Conservation (phyloP, 2,329 filamentous ascomycete species). For the Penicillium verrucosum region DNA sequence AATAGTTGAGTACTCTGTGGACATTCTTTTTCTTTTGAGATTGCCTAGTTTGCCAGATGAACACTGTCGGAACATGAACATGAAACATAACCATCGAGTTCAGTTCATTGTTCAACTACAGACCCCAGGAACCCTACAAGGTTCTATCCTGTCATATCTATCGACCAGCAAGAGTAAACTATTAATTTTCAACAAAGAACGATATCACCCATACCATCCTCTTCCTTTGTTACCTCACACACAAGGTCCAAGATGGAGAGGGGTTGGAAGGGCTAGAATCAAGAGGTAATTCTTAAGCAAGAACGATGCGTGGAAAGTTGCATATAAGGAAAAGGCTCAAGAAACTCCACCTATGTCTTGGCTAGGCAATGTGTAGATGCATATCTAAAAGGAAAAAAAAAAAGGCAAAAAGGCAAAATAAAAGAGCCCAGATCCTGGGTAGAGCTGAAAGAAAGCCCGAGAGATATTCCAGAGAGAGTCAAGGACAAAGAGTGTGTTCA, state of each 20-base stretch:
- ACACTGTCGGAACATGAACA: background rate
- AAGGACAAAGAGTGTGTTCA: background rate
- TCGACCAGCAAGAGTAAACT: background rate
- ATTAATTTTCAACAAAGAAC: background rate
- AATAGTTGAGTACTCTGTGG: background rate
- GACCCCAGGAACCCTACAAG: background rate
- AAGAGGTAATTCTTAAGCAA: constrained; percentile 8
- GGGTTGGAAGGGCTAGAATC: constrained; percentile 9
- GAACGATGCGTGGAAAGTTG: constrained; percentile 3
- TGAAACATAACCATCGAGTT: background rate
- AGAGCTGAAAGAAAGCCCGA: constrained; percentile 5
- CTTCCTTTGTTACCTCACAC: background rate
- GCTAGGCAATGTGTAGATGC: constrained; percentile 4
- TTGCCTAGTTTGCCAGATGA: too few species aligned
- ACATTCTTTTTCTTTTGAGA: background rate
- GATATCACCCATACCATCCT: background rate
- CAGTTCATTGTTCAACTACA: constrained; percentile 4
- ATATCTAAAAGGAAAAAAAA: background rate
- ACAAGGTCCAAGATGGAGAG: background rate
- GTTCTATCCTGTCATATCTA: background rate
- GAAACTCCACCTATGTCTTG: background rate
- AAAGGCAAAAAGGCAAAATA: background rate
- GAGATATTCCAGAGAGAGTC: background rate
- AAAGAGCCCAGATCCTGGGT: constrained; percentile 13
- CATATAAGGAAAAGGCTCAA: constrained; percentile 19